Evolutionary conservation across 2,329 filamentous ascomycete species (phyloP).

Genomic region (Nigrospora sphaerica): DNA sequence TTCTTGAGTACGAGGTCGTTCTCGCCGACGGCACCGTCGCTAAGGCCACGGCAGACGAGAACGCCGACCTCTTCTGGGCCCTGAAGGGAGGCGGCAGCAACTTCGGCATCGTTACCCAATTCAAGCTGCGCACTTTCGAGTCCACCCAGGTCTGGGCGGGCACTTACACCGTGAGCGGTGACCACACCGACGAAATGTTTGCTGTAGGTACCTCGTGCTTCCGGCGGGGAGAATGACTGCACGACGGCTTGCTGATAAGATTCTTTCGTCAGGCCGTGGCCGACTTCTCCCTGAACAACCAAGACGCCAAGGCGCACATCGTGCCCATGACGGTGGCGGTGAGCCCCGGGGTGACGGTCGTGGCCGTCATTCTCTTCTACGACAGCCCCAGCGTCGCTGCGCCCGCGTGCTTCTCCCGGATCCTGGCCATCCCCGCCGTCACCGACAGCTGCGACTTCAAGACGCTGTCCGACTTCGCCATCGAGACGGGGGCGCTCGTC

Average conservation of each 20-base stretch:
- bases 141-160: constrained; percentile 10
- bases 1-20: constrained; percentile 1
- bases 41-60: neutral
- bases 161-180: constrained; percentile 11
- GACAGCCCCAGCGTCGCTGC: constrained; percentile 21
- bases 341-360: constrained; percentile 14
- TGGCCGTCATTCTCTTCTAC: constrained; percentile 28
- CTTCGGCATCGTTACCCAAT: constrained; percentile 1
- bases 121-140: constrained; percentile 4
- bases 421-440: constrained; percentile 25
- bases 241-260: too few relatives aligned
- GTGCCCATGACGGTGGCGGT: constrained; percentile 13
- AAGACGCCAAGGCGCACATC: constrained; percentile 13
- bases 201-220: constrained; percentile 2
- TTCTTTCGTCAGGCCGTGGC: constrained; percentile 8
- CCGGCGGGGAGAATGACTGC: too few relatives aligned
- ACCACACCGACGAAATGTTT: constrained; percentile 11
- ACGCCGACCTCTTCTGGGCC: constrained; percentile 3
- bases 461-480: constrained; percentile 24
- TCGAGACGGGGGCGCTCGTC: constrained; percentile 23
- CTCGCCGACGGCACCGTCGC: neutral
- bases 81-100: constrained; percentile 3
- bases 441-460: constrained; percentile 25
- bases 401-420: constrained; percentile 24
- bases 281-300: constrained; percentile 14